These are phyloP conservation scores for Pterothamnion heteromorphum DNA, from an alignment of 31 red algal species.

Conservation along the genomic window DNA sequence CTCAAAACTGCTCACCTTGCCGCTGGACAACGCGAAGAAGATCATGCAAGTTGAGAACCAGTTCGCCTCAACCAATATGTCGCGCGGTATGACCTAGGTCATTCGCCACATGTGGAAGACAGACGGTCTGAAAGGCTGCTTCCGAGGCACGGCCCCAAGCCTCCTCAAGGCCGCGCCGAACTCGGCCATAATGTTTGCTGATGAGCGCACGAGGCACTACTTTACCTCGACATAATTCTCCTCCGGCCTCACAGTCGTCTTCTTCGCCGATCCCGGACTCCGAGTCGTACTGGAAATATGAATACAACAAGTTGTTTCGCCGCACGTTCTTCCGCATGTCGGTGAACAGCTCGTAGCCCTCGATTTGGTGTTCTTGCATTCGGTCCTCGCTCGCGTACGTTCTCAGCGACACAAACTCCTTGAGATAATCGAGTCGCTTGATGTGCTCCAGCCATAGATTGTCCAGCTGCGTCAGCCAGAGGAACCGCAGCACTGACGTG, in stretches of 20 bases:
- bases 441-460: constrained; percentile 85
- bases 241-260: neutral
- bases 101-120: constrained; percentile 40
- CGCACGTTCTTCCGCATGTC: constrained; percentile 66
- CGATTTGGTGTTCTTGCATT: constrained; percentile 64
- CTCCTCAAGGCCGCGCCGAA: constrained; percentile 72
- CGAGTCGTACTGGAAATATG: constrained; percentile 76
- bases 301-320: constrained; percentile 85
- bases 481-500: constrained; percentile 58
- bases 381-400: constrained; percentile 74
- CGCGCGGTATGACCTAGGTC: constrained; percentile 55
- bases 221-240: constrained; percentile 12
- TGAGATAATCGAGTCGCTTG: constrained; percentile 73
- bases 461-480: constrained; percentile 70
- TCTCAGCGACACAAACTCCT: constrained; percentile 76
- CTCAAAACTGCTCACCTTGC: constrained; percentile 64
- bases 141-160: constrained; percentile 62
- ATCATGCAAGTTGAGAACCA: constrained; percentile 70
- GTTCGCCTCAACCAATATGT: constrained; percentile 34
- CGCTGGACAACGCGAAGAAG: constrained; percentile 81
- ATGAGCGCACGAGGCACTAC: constrained; percentile 56
- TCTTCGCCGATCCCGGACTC: neutral
- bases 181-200: constrained; percentile 70
- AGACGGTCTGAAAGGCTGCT: constrained; percentile 59
- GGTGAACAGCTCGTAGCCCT: constrained; percentile 76